Evolutionary conservation across 768 basidiomycete species (phyloP).

Genomic region (Trametes sanguinea): DNA sequence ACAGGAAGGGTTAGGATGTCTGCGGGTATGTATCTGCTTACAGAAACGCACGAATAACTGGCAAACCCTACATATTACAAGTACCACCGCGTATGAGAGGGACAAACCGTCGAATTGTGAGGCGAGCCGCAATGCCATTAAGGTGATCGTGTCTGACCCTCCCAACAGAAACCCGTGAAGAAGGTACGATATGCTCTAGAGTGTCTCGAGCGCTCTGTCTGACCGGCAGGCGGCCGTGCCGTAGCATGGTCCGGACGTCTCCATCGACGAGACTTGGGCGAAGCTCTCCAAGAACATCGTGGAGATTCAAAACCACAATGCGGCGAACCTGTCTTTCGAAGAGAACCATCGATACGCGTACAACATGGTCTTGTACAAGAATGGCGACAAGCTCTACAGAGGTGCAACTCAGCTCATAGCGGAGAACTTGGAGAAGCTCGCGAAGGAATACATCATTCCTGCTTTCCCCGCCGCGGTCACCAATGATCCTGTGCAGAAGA

Average conservation of each 20-base stretch:
- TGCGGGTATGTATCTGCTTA: constrained; percentile 29
- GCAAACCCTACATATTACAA: constrained; percentile 10
- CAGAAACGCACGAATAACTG: neutral
- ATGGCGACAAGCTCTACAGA: constrained; percentile 83
- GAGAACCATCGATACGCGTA: constrained; percentile 94
- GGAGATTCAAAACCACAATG: constrained; percentile 95
- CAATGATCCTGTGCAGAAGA: constrained; percentile 70
- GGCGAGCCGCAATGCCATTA: constrained; percentile 30
- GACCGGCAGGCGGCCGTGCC: neutral
- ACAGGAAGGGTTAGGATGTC: constrained; percentile 25
- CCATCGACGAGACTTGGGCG: constrained; percentile 83
- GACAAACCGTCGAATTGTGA: constrained; percentile 43
- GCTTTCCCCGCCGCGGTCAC: constrained; percentile 75
- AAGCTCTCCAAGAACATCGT: constrained; percentile 82
- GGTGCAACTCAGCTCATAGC: constrained; percentile 78
- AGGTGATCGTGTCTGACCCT: constrained; percentile 18
- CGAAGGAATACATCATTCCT: constrained; percentile 73
- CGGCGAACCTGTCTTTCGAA: constrained; percentile 84
- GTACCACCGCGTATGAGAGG: constrained; percentile 35
- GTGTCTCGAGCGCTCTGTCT: constrained; percentile 2
- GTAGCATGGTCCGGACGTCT: constrained; percentile 73
- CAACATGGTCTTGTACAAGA: constrained; percentile 88
- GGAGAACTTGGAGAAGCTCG: constrained; percentile 82
- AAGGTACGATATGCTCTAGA: constrained; percentile 39
- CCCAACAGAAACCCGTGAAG: constrained; percentile 45